phyloP scores from a whole-genome alignment of 306 rosid genomes.

The Sechiopsis laciniata region DNA sequence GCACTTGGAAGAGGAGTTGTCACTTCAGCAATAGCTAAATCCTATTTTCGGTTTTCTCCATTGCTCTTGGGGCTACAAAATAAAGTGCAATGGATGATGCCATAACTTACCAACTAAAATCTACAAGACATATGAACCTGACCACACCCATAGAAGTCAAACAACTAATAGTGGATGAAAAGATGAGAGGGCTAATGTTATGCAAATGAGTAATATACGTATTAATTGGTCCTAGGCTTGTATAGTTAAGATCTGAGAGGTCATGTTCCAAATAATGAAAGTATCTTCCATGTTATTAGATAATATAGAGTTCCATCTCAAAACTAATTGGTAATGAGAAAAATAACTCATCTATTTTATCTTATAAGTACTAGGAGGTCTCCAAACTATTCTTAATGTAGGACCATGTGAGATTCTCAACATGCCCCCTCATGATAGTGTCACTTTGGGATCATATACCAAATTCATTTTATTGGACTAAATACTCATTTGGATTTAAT shows the following conservation, averaged over 20 bases:
- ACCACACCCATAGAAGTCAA: background rate
- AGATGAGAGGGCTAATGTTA: background rate
- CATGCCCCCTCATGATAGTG: no score
- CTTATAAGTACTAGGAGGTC: no score
- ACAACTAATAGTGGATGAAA: background rate
- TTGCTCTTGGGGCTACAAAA: slow-evolving; percentile 75
- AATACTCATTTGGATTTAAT: no score
- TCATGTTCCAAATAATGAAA: background rate
- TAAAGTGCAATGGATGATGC: slow-evolving; percentile 15
- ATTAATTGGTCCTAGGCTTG: slow-evolving; percentile 5
- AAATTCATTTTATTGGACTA: no score
- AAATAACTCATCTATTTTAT: no score
- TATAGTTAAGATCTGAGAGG: background rate
- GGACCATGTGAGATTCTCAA: no score
- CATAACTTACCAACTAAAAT: slow-evolving; percentile 6
- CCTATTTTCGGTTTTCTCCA: slow-evolving; percentile 74
- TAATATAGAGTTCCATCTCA: no score
- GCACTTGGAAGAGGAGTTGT: slow-evolving; percentile 27
- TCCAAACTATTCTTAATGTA: no score
- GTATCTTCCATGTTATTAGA: background rate
- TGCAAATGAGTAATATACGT: background rate
- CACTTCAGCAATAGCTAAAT: slow-evolving; percentile 33
- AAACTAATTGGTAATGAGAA: no score
- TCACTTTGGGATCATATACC: no score
- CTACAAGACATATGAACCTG: slow-evolving; percentile 8